Percentiles rank a stretch among this genome's conserved stretches.
Conservation (phyloP, 2,329 filamentous ascomycete species). For the Hypoxylon sp. region DNA sequence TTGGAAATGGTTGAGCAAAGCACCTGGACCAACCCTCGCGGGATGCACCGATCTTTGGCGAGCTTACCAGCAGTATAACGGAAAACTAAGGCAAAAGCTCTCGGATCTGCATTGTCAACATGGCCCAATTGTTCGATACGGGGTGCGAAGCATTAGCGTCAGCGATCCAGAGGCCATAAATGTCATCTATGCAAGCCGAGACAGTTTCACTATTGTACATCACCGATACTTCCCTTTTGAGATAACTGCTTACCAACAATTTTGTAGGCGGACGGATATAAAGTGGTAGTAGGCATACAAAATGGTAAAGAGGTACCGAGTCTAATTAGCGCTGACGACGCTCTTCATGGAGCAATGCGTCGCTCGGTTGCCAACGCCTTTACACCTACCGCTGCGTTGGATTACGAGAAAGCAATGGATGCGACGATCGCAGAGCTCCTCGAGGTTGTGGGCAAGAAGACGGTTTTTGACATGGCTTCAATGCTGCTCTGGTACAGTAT, state of each 20-base stretch:
- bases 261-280: constrained; percentile 48
- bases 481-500: constrained; percentile 47
- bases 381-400: constrained; percentile 44
- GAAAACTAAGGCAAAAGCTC: constrained; percentile 46
- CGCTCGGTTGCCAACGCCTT: constrained; percentile 50
- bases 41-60: constrained; percentile 49
- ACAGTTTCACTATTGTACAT: constrained; percentile 47
- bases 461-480: constrained; percentile 42
- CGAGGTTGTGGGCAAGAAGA: constrained; percentile 30
- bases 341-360: constrained; percentile 46
- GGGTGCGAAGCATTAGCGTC: constrained; percentile 48
- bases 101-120: constrained; percentile 43
- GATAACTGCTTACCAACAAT: not conserved
- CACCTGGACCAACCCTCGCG: constrained; percentile 45
- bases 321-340: constrained; percentile 49
- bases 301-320: constrained; percentile 50
- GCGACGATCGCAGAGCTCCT: constrained; percentile 46
- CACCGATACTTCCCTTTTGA: not conserved
- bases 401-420: constrained; percentile 50
- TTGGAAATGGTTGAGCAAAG: constrained; percentile 47
- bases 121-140: constrained; percentile 49
- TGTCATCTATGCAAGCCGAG: constrained; percentile 48
- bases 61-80: constrained; percentile 49
- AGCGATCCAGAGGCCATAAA: constrained; percentile 50
- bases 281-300: constrained; percentile 44